A percentile compares a stretch with the other conserved stretches of the same genome.
These are phyloP conservation scores for Stramenopiles sp. DNA, from an alignment of 352 stramenopile species.

Conservation along the genomic window DNA sequence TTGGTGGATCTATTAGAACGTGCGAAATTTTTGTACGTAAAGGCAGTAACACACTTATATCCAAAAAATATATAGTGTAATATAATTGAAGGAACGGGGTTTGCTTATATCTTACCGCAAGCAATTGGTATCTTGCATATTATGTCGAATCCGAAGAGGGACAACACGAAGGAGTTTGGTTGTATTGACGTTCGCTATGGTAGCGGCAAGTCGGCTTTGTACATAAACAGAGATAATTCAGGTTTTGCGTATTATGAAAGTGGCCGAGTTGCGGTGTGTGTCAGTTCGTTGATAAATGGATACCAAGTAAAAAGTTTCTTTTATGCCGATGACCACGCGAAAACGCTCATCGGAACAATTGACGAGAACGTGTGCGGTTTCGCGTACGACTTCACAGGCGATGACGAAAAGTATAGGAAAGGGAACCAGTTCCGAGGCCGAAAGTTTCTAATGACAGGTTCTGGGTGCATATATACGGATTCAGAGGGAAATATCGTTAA, in stretches of 20 bases:
- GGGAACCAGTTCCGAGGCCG: background rate
- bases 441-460: constrained; percentile 21
- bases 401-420: constrained; percentile 12
- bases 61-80: too few species aligned
- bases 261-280: constrained; percentile 38
- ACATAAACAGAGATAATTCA: constrained; percentile 5
- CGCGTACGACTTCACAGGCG: constrained; percentile 20
- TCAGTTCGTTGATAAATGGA: constrained; percentile 39
- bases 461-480: constrained; percentile 14
- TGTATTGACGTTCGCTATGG: background rate
- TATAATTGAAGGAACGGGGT: too few species aligned
- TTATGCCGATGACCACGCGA: constrained; percentile 21
- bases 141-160: background rate
- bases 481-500: constrained; percentile 18
- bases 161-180: background rate
- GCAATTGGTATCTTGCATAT: too few species aligned
- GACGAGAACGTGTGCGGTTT: constrained; percentile 24
- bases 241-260: constrained; percentile 29
- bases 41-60: too few species aligned
- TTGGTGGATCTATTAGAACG: too few species aligned
- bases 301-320: constrained; percentile 39
- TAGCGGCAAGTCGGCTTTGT: background rate
- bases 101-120: too few species aligned
- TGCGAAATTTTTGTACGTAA: too few species aligned
- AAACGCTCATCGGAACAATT: constrained; percentile 21